A percentile compares a stretch with the other conserved stretches of the same genome.
These are phyloP conservation scores for Yamagishiella unicocca DNA, from an alignment of 139 green algal species.

Conservation along the genomic window DNA sequence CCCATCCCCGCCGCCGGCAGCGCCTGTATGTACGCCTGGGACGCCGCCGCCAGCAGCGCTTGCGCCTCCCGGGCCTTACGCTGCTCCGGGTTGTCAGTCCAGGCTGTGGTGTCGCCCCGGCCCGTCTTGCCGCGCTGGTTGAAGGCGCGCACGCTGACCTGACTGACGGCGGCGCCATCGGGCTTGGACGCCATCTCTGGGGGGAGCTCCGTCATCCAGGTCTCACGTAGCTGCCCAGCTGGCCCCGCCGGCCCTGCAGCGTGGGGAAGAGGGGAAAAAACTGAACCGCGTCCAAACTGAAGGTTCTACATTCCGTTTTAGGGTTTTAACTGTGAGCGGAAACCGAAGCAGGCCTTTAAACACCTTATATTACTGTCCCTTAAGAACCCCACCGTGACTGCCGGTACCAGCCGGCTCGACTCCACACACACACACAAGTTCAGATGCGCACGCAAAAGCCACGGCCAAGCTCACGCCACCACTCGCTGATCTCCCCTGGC, in stretches of 20 bases:
- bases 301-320: no score
- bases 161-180: background rate
- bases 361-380: no score
- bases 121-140: constrained; percentile 43
- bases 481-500: no score
- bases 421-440: no score
- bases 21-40: constrained; percentile 13
- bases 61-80: constrained; percentile 39
- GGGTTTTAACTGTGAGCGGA: no score
- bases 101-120: constrained; percentile 75
- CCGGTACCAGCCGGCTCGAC: no score
- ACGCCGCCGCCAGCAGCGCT: constrained; percentile 33
- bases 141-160: constrained; percentile 51
- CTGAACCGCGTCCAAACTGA: no score
- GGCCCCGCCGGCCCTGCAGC: constrained; percentile 11
- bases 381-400: no score
- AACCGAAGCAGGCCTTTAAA: no score
- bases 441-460: no score
- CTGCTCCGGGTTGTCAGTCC: constrained; percentile 80
- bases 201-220: constrained; percentile 90
- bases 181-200: constrained; percentile 44
- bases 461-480: no score
- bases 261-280: no score
- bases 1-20: constrained; percentile 7
- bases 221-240: constrained; percentile 56